Conservation (phyloP, 2,329 filamentous ascomycete species). For the Colletotrichum melonis region DNA sequence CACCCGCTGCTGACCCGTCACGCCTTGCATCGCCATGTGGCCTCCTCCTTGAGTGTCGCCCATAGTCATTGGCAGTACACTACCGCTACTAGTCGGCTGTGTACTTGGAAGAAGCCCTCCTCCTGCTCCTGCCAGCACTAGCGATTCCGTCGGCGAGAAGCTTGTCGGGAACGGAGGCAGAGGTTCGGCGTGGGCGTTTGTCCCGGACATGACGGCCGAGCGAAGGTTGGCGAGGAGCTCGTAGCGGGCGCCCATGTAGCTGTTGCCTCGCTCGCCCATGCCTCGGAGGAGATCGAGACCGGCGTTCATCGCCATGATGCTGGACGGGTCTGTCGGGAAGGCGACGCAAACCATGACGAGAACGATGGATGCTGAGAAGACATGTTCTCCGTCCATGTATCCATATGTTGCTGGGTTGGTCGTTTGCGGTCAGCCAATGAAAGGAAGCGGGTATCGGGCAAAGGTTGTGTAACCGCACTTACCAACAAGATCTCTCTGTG, state of each 20-base stretch:
- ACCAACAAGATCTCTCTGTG: conserved; percentile 57
- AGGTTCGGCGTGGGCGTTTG: background rate
- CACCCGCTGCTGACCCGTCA: conserved; percentile 8
- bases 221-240: conserved; percentile 45
- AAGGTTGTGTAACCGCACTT: conserved; percentile 34
- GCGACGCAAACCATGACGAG: conserved; percentile 52
- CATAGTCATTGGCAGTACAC: background rate
- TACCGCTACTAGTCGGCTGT: background rate
- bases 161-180: conserved; percentile 1
- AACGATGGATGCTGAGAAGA: conserved; percentile 45
- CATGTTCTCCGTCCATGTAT: conserved; percentile 47
- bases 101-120: background rate
- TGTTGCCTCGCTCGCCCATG: conserved; percentile 65
- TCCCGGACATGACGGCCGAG: conserved; percentile 39
- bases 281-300: conserved; percentile 57
- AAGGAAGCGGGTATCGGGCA: too few relatives aligned
- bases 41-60: background rate
- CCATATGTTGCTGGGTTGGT: conserved; percentile 42
- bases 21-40: background rate
- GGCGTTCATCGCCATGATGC: conserved; percentile 56
- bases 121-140: background rate
- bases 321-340: conserved; percentile 57
- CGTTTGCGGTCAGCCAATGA: conserved; percentile 29
- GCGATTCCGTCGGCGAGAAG: conserved; percentile 22
- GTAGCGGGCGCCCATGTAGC: conserved; percentile 54